Base-by-base conservation (phyloP, 306 rosid genomes). In the Begonia fuchsioides region DNA sequence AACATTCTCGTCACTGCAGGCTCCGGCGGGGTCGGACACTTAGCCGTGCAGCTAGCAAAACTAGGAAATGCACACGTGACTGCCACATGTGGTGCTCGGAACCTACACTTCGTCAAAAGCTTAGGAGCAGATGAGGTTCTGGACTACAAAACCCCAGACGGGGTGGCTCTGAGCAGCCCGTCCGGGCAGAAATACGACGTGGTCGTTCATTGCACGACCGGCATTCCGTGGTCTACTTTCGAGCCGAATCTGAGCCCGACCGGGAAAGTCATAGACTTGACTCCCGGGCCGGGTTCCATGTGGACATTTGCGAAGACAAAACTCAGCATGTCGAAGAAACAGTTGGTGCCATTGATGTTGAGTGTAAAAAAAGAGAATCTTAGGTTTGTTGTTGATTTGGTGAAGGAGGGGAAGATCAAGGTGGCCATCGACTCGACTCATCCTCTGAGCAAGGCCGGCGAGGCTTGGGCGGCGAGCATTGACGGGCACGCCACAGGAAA, bases 401-500 rank as follows among this genome's bases (percentile, higher is more conserved):
- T 80, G 16, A 77, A 80, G 77, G 71, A 73, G 49, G 85, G 87
- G 44, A 83, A 80, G 76, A 85, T 80, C 1, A 83, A 58, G 76
- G 75, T 85, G 2, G 66, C 75, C 50, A 64, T 80, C 7, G 96
- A 87, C 39, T 77, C 87, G 2, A 77, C 62, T 50, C 66, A 71
- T 64, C 77, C 80, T 38, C 39, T 87, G 52, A 64, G 17, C 38
- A 72, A 75, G 61, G 94, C 73, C 17, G 73, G 73, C 67, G 84
- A 61, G 54, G 96, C 71, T 12, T 87, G 93, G 96, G 73, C 87
- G 15, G 71, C 49, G 68, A 80, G 80, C 44, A 62, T 71, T 8
- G 94, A 69, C 43, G 93, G 96, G 13, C 93, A 87, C 61, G 85
- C 94, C 18, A 83, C 94, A 47, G 96, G 96, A 60, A 87, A 87